phyloP scores from a whole-genome alignment of 495 filamentous ascomycete genomes.

The Hapsidospora chrysogenum region DNA sequence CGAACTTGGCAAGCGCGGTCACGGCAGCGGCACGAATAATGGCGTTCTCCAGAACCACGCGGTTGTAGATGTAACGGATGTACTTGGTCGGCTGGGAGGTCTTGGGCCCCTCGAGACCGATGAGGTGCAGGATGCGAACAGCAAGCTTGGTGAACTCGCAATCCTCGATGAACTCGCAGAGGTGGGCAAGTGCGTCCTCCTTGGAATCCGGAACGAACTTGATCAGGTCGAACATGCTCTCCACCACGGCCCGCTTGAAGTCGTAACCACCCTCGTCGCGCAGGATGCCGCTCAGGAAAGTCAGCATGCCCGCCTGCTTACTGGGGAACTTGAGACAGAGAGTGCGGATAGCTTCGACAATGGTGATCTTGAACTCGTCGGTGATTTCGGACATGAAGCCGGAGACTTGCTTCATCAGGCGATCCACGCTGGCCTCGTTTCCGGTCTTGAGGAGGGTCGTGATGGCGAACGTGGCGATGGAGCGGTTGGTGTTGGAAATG shows the following conservation, averaged over 20 bases:
- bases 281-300: constrained; percentile 86
- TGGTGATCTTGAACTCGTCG: constrained; percentile 98
- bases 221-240: constrained; percentile 99
- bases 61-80: constrained; percentile 98
- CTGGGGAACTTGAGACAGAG: constrained; percentile 93
- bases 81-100: constrained; percentile 95
- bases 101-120: constrained; percentile 89
- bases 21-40: constrained; percentile 92
- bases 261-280: constrained; percentile 96
- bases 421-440: constrained; percentile 91
- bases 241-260: constrained; percentile 93
- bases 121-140: constrained; percentile 81
- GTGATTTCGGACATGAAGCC: constrained; percentile 97
- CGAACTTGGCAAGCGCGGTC: constrained; percentile 91
- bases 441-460: constrained; percentile 96
- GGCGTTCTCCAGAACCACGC: constrained; percentile 92
- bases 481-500: constrained; percentile 92
- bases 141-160: constrained; percentile 99
- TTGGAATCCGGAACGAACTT: constrained; percentile 97
- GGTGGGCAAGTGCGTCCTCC: constrained; percentile 89
- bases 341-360: constrained; percentile 94
- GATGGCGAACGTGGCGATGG: constrained; percentile 95
- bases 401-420: constrained; percentile 95
- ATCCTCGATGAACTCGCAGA: constrained; percentile 99
- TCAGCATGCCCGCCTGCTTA: constrained; percentile 96